Evolutionary conservation across 192 early-diverging fungal species (phyloP).

Genomic region (Coemansia sp.): DNA sequence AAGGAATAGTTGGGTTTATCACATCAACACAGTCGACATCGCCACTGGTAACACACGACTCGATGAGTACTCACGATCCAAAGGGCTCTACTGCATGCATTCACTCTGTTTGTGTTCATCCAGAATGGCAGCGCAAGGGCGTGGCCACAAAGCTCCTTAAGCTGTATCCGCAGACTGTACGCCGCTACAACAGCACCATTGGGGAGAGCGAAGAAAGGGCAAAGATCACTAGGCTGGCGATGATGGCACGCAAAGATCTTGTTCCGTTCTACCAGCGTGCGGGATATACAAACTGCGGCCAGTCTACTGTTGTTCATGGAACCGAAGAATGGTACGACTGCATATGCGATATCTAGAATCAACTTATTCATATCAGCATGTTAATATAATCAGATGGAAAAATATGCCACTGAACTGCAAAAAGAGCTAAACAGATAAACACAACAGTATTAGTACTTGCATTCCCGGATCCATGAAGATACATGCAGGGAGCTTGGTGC

Average conservation of each 20-base stretch:
- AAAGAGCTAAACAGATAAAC: neutral
- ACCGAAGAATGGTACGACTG: conserved; percentile 49
- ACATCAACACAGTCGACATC: conserved; percentile 56
- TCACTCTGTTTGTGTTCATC: conserved; percentile 66
- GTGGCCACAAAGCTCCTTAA: conserved; percentile 58
- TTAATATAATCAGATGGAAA: neutral
- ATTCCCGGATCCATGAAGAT: conserved; percentile 30
- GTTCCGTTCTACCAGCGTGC: conserved; percentile 62
- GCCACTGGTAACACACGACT: conserved; percentile 59
- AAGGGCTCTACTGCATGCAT: conserved; percentile 64
- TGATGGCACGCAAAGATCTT: conserved; percentile 61
- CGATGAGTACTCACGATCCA: conserved; percentile 65
- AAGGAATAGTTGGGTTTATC: conserved; percentile 60
- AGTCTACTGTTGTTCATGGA: conserved; percentile 64
- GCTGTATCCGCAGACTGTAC: conserved; percentile 52
- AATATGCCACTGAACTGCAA: neutral
- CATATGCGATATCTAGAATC: conserved; percentile 24
- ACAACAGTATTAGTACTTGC: neutral
- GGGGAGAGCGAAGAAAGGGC: neutral
- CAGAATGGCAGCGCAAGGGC: conserved; percentile 55
- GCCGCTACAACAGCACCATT: conserved; percentile 21
- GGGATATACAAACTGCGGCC: conserved; percentile 62
- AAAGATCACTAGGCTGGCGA: conserved; percentile 50
- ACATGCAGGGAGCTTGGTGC: conserved; percentile 5
- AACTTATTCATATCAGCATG: neutral